These are phyloP conservation scores for Lactifluus hygrophoroides DNA, from an alignment of 768 basidiomycete species.

Conservation along the genomic window DNA sequence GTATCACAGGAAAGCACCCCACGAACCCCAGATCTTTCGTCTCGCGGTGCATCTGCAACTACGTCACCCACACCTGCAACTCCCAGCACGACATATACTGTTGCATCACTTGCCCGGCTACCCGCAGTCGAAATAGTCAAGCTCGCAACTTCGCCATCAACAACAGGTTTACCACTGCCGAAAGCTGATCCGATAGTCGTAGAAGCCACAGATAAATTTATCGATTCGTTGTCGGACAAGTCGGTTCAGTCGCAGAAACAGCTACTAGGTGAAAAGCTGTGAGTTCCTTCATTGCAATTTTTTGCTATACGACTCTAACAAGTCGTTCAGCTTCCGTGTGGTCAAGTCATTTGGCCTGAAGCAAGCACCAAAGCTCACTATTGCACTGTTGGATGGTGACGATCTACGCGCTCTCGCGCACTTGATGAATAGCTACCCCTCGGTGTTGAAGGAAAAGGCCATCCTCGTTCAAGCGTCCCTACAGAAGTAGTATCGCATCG, in stretches of 20 bases:
- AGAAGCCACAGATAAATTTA: conserved; percentile 53
- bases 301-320: conserved; percentile 8
- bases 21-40: conserved; percentile 69
- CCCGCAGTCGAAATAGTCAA: conserved; percentile 70
- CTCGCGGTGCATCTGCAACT: conserved; percentile 61
- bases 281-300: conserved; percentile 22
- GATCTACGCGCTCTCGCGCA: conserved; percentile 78
- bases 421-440: conserved; percentile 80
- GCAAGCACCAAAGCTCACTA: conserved; percentile 79
- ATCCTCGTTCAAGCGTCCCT: conserved; percentile 6
- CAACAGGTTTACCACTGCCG: conserved; percentile 29
- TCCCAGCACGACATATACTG: conserved; percentile 49
- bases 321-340: conserved; percentile 35
- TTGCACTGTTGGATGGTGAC: conserved; percentile 74
- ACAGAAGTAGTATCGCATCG: conserved; percentile 1
- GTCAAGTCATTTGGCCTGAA: conserved; percentile 78
- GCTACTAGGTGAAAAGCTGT: conserved; percentile 71
- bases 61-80: conserved; percentile 63
- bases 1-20: conserved; percentile 42
- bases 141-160: conserved; percentile 44
- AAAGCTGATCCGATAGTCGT: conserved; percentile 26
- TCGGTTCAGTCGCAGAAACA: conserved; percentile 80
- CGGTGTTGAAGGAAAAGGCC: conserved; percentile 58
- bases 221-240: conserved; percentile 56
- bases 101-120: conserved; percentile 61